Evolutionary conservation across 768 basidiomycete species (phyloP), one percentile per base, ranked within the genome.

Genomic region (Leccinellum rugosiceps): DNA sequence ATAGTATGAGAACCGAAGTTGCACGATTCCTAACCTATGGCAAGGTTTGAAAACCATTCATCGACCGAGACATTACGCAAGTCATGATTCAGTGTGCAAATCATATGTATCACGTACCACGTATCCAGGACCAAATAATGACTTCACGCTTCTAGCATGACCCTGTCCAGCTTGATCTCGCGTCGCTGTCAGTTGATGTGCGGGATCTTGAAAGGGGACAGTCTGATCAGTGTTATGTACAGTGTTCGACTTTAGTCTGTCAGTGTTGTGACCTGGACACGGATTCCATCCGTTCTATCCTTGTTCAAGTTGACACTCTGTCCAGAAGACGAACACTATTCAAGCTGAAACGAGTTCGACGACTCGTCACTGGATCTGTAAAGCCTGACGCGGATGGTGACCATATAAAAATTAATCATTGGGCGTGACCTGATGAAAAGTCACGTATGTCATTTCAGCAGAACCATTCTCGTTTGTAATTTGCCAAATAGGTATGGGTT

Each of bases 321-420:
- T 1, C 9, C 1, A 41, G 38, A 41, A 9, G 38, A 19, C 1
- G 25, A 28, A 0, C n/a, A 4, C 19, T 19, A 21, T 15, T 25
- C 25, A 7, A 47, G 10, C 3, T 31, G 28, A 50, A 34, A n/a
- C 17, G n/a, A 2, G 6, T 32, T 28, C 9, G 43, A 8, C 13
- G 3, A 5, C 6, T 43, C 47, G 32, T 15, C 46, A 4, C 45
- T 34, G 28, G 47, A 50, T 44, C 38, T 53, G 21, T 56, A 46
- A 34, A 68, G 17, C 1, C 70, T 73, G 32, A 76, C 65, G 32
- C 75, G 76, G 25, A 78, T 67, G 34, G 76, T 76, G 50, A 77
- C 71, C 74, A 77, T 73, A 63, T 74, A 38, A 75, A 64, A 76
- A 77, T 4, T 70, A 63, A 78, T 76, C 9, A 69, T 71, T 73